Conservation (phyloP, 2,329 filamentous ascomycete species). For the Boeremia lycopersici region DNA sequence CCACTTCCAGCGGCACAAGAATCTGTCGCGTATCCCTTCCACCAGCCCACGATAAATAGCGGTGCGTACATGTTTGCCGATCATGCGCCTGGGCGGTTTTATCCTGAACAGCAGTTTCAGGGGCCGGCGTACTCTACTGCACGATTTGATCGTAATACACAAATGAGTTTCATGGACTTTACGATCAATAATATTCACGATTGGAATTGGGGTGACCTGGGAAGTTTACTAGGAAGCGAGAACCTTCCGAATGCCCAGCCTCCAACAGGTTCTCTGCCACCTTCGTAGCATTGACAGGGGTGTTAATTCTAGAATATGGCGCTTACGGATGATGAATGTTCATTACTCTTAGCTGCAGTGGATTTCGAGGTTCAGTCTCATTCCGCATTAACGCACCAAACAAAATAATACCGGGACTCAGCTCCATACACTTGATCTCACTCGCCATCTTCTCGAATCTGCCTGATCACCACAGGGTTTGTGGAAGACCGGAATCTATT, state of each 20-base stretch:
- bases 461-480: background rate
- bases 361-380: background rate
- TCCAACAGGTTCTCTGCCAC: slow-evolving; percentile 13
- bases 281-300: background rate
- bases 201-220: slow-evolving; percentile 45
- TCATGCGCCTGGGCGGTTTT: slow-evolving; percentile 29
- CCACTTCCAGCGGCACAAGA: slow-evolving; percentile 19
- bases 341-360: background rate
- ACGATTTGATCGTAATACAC: slow-evolving; percentile 35
- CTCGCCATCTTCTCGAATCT: background rate
- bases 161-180: slow-evolving; percentile 47
- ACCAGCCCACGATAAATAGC: slow-evolving; percentile 31
- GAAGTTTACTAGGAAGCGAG: slow-evolving; percentile 33
- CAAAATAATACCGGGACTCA: background rate
- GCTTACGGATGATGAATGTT: background rate
- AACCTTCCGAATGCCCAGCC: slow-evolving; percentile 19
- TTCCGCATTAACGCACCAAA: background rate
- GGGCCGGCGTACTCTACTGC: slow-evolving; percentile 22
- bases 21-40: slow-evolving; percentile 25
- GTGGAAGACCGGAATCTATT: background rate
- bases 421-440: background rate
- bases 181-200: slow-evolving; percentile 43
- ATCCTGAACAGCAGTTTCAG: slow-evolving; percentile 26
- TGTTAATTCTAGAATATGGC: background rate
- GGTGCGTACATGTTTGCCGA: slow-evolving; percentile 42